A percentile compares a stretch with the other conserved stretches of the same genome.
Evolutionary conservation across 2,329 filamentous ascomycete genomes (phyloP).

Genomic region (Knoxdaviesia proteae): DNA sequence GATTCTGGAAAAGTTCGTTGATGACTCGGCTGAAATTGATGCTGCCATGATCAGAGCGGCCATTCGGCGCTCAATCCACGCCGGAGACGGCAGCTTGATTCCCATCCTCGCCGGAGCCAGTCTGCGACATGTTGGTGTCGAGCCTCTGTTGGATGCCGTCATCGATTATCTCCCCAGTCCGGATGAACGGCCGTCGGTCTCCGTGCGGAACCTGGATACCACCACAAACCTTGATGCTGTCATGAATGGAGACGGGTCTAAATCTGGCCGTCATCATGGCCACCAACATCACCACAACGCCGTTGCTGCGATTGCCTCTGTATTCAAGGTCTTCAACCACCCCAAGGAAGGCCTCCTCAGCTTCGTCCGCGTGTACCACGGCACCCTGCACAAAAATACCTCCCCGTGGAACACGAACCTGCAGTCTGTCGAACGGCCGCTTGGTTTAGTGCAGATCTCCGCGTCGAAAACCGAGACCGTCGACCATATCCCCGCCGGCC

Average conservation of each 20-base stretch:
- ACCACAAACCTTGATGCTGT: too few species aligned
- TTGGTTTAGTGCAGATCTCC: conserved; percentile 73
- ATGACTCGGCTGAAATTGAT: conserved; percentile 54
- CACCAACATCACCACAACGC: too few species aligned
- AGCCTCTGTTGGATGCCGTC: conserved; percentile 75
- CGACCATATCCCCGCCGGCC: conserved; percentile 56
- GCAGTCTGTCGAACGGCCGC: conserved; percentile 55
- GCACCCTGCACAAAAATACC: conserved; percentile 51
- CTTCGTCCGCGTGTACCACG: conserved; percentile 82
- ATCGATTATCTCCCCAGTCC: conserved; percentile 75
- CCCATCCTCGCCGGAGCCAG: conserved; percentile 84
- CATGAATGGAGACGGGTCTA: conserved; percentile 2
- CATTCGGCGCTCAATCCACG: conserved; percentile 50
- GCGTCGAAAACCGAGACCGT: conserved; percentile 75
- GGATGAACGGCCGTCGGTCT: conserved; percentile 55
- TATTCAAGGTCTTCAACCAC: conserved; percentile 94
- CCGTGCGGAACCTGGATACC: conserved; percentile 37
- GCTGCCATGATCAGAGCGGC: conserved; percentile 46
- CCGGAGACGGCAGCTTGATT: conserved; percentile 50
- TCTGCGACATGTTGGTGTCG: conserved; percentile 83
- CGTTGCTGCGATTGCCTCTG: conserved; percentile 30
- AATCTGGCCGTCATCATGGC: too few species aligned
- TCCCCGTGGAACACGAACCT: conserved; percentile 77
- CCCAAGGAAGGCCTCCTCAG: conserved; percentile 69
- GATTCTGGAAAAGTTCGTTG: conserved; percentile 69